Evolutionary conservation across 371 early-diverging fungal genomes (phyloP).

Genomic region (Entomophthora muscae): DNA sequence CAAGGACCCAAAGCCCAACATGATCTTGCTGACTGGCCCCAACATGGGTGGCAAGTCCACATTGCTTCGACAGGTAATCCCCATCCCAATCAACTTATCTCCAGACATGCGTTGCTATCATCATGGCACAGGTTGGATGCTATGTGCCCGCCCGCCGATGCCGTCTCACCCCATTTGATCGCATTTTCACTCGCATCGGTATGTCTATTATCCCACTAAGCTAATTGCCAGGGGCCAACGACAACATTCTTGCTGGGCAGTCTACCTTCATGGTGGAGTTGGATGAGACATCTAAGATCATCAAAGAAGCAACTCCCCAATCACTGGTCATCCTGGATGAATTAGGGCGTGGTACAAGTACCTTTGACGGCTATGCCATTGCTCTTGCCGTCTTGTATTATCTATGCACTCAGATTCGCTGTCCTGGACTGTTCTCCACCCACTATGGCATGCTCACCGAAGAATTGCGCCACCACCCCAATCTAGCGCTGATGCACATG

Average conservation of each 20-base stretch:
- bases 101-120: conserved; percentile 84
- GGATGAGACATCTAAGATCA: conserved; percentile 86
- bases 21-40: conserved; percentile 96
- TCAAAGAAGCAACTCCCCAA: conserved; percentile 77
- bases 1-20: conserved; percentile 26
- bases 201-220: conserved; percentile 15
- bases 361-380: conserved; percentile 97
- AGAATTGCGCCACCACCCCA: conserved; percentile 50
- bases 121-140: conserved; percentile 97
- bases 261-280: conserved; percentile 99
- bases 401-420: conserved; percentile 64
- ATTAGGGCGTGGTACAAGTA: conserved; percentile 97
- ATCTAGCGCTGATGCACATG: conserved; percentile 50
- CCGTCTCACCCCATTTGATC: conserved; percentile 75
- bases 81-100: neutral
- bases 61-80: conserved; percentile 63
- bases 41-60: conserved; percentile 97
- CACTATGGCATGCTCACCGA: conserved; percentile 91
- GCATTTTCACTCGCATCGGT: conserved; percentile 90
- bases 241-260: conserved; percentile 90
- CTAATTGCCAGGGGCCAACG: conserved; percentile 60
- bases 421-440: conserved; percentile 89
- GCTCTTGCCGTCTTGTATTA: conserved; percentile 88
- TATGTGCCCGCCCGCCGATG: conserved; percentile 82
- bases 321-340: conserved; percentile 99